Percentiles rank a stretch among this genome's conserved stretches.
These are phyloP conservation scores for Sporothrix pallida DNA, from an alignment of 2,329 filamentous ascomycete genomes.

Conservation along the genomic window DNA sequence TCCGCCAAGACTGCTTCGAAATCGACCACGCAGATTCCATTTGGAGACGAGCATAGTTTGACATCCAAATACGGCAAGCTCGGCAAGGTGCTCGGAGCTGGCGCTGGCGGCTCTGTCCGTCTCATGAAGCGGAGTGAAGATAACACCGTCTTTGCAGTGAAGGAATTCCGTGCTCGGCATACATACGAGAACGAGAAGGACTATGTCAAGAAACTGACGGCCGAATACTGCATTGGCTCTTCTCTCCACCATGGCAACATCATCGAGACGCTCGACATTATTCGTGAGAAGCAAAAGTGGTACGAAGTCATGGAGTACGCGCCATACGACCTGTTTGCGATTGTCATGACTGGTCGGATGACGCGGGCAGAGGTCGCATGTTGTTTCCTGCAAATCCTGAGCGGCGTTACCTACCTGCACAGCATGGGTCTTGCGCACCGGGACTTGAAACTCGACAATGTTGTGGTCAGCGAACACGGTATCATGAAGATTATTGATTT, in stretches of 20 bases:
- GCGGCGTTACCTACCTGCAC: slow-evolving; percentile 91
- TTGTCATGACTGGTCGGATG: slow-evolving; percentile 99
- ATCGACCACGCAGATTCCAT: slow-evolving; percentile 73
- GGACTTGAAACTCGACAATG: slow-evolving; percentile 96
- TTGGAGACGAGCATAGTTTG: slow-evolving; percentile 90
- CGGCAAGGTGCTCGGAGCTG: slow-evolving; percentile 89
- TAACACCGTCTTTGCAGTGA: slow-evolving; percentile 92
- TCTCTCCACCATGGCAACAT: slow-evolving; percentile 97
- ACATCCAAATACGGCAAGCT: slow-evolving; percentile 94
- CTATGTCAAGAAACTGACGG: slow-evolving; percentile 97
- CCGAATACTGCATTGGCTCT: slow-evolving; percentile 97
- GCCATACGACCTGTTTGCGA: slow-evolving; percentile 93
- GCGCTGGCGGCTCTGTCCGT: slow-evolving; percentile 91
- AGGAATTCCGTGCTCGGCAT: slow-evolving; percentile 92
- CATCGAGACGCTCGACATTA: slow-evolving; percentile 95
- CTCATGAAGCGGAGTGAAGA: slow-evolving; percentile 94
- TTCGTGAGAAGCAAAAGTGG: slow-evolving; percentile 93
- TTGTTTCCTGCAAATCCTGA: slow-evolving; percentile 91
- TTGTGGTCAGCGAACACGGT: slow-evolving; percentile 92
- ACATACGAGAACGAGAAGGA: slow-evolving; percentile 93
- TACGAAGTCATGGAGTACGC: slow-evolving; percentile 99
- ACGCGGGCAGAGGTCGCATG: slow-evolving; percentile 87
- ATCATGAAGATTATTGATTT: slow-evolving; percentile 99
- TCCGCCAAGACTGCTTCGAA: slow-evolving; percentile 57
- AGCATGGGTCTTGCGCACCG: slow-evolving; percentile 93